Evolutionary conservation across 2,329 filamentous ascomycete genomes (phyloP), one percentile per base, ranked within the genome.

Genomic region (Trichothecium sympodiale): DNA sequence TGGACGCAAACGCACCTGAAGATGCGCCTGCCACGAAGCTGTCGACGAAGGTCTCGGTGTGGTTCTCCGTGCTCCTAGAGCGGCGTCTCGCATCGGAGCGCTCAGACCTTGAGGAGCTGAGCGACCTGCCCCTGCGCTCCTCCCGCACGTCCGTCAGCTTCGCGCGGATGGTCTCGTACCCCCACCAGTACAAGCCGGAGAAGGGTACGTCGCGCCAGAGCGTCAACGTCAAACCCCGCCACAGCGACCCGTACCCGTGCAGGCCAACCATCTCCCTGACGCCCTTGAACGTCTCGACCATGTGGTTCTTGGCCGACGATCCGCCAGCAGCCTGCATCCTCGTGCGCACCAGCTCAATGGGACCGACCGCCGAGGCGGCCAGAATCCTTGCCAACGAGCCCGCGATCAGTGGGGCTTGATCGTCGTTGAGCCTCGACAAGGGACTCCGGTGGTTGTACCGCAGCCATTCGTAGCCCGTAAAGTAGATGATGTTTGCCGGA

Each of bases 141-240:
- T 70, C 74, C 44, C 87, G 77, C 33, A 75, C 60, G 46, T 88
- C 79, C 1, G 78, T 81, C 38, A 96, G 60, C 35, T 64, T 62
- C 17, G 78, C 76, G 36, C 87, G 77, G 37, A 89, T 79, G 14
- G 74, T 77, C 62, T 98, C 91, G 55, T 98, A 98, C 10, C 91
- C 89, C 78, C 83, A 93, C 91, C 91, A 98, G 64, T 98, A 98
- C 31, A 98, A 73, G 4, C 83, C 91, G 1, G 89, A 96, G 52
- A 98, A 98, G 0, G 91, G 91, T 1, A 96, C 91, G 53, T 98
- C 91, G 43, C 91, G 74, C 91, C 91, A 98, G 39, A 98, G 71
- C 0, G 89, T 96, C 48, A 98, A 64, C 0, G 81, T 87, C 37
- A 98, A 62, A 0, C 91, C 91, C 38, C 89, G 73, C 91, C 91